Evolutionary conservation across 768 basidiomycete genomes (phyloP), one percentile per base, ranked within the genome.

Genomic region (Kwoniella botswanensis): DNA sequence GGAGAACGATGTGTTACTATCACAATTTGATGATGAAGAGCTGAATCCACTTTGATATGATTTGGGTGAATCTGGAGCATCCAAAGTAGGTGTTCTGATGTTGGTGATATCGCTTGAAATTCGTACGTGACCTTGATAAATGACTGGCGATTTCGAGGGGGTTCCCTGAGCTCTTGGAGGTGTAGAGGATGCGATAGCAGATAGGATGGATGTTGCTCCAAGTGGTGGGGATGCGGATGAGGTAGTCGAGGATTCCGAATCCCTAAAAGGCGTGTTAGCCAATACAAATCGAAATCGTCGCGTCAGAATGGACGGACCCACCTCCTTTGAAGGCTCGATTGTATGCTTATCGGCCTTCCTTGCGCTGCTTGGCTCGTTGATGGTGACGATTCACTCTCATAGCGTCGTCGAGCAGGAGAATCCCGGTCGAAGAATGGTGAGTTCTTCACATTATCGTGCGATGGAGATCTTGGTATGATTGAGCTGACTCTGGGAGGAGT

Each of bases 161-260:
- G 50, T 63, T 6, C 18, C 43, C 11, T 63, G 35, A 22, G 1
- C 35, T 21, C 50, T 22, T 17, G 43, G 66, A 24, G 22, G 74
- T 67, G 54, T 75, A 62, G 74, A 73, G 67, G 4, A 42, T 71
- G 74, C 71, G 18, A 78, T 50, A 13, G 74, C 67, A 18, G 73
- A 70, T 3, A 79, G 67, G 11, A 79, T 66, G 10, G 77, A 76
- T 17, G 77, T 71, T 1, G 77, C 75, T 11, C 77, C 77, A 1
- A 79, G 63, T 1, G 77, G 75, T n/a, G 77, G 77, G 12, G 77
- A 79, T 9, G 75, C 24, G 17, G 77, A 76, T 0, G 75, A 76
- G 3, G 75, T 67, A 10, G 71, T 67, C 1, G 77, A 79, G 35
- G 59, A 61, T 52, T 71, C 57, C 15, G 76, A 78, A 21, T 65